These are phyloP conservation scores for Lagenaria siceraria DNA, from an alignment of 306 rosid genomes.

Conservation along the genomic window DNA sequence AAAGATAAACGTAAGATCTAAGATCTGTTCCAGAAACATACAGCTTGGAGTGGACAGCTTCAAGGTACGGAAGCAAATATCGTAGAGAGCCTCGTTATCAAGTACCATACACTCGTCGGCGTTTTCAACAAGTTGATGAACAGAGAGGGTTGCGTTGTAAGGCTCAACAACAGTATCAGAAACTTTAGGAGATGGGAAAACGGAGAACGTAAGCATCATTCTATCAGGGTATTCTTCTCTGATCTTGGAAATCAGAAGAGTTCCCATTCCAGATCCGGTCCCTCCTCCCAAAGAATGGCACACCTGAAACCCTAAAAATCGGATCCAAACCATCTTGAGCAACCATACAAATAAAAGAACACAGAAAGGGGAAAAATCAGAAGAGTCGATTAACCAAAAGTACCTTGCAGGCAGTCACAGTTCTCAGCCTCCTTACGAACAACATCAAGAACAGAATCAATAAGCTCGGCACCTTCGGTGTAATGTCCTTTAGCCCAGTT, in stretches of 20 bases:
- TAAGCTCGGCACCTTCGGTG: slow-evolving; percentile 37
- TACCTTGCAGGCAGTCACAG: slow-evolving; percentile 43
- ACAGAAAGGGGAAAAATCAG: too few species aligned
- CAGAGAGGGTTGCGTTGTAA: slow-evolving; percentile 39
- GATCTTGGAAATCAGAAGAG: slow-evolving; percentile 37
- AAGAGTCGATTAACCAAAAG: not conserved
- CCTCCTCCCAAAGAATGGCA: slow-evolving; percentile 45
- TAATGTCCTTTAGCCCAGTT: slow-evolving; percentile 44
- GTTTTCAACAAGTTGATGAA: slow-evolving; percentile 40
- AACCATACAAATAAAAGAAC: not conserved
- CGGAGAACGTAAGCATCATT: slow-evolving; percentile 38
- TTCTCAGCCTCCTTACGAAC: slow-evolving; percentile 42
- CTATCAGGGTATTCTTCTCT: slow-evolving; percentile 34
- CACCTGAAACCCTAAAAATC: slow-evolving; percentile 30
- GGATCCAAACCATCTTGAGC: not conserved
- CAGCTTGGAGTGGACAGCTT: slow-evolving; percentile 49
- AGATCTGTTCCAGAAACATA: slow-evolving; percentile 1
- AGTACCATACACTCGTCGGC: slow-evolving; percentile 46
- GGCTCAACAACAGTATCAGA: slow-evolving; percentile 42
- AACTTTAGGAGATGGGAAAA: slow-evolving; percentile 21
- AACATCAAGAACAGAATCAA: slow-evolving; percentile 39
- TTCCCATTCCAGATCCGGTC: slow-evolving; percentile 51
- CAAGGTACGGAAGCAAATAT: slow-evolving; percentile 45
- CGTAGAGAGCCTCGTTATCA: slow-evolving; percentile 32
- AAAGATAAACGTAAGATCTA: not conserved